A percentile compares a stretch with the other conserved stretches of the same genome.
Conservation (phyloP, 345 rosid genomes). For the Populus deltoides region DNA sequence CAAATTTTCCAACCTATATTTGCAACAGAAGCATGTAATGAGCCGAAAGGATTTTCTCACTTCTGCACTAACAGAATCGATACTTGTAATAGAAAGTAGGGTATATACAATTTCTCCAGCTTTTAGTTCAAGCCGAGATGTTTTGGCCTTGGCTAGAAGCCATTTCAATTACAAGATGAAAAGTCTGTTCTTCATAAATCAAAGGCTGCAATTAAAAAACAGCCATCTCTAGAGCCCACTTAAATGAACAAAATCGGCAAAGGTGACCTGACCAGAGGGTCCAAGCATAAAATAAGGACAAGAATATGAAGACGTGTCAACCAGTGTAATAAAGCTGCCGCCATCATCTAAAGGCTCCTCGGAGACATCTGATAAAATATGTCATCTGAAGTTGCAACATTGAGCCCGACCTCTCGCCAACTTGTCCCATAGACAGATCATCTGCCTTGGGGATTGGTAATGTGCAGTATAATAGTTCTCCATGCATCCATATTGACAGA, state of each 20-base stretch:
- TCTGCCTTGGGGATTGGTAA: constrained; percentile 95
- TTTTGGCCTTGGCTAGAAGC: neutral
- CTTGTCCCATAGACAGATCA: constrained; percentile 90
- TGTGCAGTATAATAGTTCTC: constrained; percentile 82
- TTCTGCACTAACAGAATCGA: neutral
- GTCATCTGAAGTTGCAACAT: constrained; percentile 90
- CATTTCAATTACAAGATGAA: neutral
- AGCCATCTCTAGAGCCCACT: constrained; percentile 12
- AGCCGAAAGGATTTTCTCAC: neutral
- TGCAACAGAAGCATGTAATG: neutral
- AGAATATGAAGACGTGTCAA: neutral
- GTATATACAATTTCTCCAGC: neutral
- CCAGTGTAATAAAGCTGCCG: neutral
- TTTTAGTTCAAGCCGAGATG: constrained; percentile 10
- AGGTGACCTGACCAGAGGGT: neutral
- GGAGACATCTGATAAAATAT: neutral
- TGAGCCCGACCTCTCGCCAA: constrained; percentile 64
- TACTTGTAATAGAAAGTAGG: neutral
- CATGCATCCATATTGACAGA: constrained; percentile 94
- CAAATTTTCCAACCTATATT: neutral
- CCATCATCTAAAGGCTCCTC: neutral
- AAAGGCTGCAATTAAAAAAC: neutral
- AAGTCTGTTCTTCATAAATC: constrained; percentile 8
- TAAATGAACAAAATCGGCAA: neutral
- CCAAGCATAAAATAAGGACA: neutral